Percentiles rank a stretch among this genome's conserved stretches.
These are phyloP conservation scores for Orbilia brochopaga DNA, from an alignment of 2,329 filamentous ascomycete genomes.

Conservation along the genomic window DNA sequence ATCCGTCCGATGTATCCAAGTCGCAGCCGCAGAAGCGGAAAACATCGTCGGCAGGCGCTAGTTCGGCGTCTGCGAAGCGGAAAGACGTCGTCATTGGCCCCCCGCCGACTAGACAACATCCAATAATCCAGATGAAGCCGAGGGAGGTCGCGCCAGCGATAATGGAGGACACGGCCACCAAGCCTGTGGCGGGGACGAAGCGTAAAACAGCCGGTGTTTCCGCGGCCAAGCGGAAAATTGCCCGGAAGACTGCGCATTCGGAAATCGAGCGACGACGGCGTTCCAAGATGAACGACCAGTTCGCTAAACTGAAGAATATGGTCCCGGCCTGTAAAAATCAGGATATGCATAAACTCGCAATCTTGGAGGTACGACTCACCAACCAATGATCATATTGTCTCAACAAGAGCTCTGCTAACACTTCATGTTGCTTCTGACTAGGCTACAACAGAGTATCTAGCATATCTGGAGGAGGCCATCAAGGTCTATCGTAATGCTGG, in stretches of 20 bases:
- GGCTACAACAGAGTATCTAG: constrained; percentile 95
- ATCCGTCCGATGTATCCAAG: constrained; percentile 32
- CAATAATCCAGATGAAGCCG: constrained; percentile 98
- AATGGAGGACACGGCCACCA: constrained; percentile 38
- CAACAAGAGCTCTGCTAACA: constrained; percentile 17
- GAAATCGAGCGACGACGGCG: constrained; percentile 86
- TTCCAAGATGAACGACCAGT: constrained; percentile 99
- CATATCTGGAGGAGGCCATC: constrained; percentile 76
- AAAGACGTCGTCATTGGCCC: constrained; percentile 82
- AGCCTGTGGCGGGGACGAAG: constrained; percentile 50
- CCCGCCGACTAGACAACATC: constrained; percentile 86
- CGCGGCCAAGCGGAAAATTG: constrained; percentile 89
- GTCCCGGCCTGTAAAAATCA: constrained; percentile 91
- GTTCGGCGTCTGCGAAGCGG: constrained; percentile 61
- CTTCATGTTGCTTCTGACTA: constrained; percentile 57
- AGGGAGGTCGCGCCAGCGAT: constrained; percentile 59
- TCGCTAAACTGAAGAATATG: constrained; percentile 89
- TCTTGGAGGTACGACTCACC: constrained; percentile 73
- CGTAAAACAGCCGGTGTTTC: constrained; percentile 53
- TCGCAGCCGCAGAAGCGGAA: constrained; percentile 44
- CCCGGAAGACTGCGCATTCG: constrained; percentile 93
- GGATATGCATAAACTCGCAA: constrained; percentile 97
- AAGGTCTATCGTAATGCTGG: constrained; percentile 49
- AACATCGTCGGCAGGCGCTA: constrained; percentile 54
- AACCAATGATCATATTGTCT: constrained; percentile 36